Percentiles rank a stretch among this genome's conserved stretches.
Conservation (phyloP, 768 basidiomycete species). For the Lentinula sp. region DNA sequence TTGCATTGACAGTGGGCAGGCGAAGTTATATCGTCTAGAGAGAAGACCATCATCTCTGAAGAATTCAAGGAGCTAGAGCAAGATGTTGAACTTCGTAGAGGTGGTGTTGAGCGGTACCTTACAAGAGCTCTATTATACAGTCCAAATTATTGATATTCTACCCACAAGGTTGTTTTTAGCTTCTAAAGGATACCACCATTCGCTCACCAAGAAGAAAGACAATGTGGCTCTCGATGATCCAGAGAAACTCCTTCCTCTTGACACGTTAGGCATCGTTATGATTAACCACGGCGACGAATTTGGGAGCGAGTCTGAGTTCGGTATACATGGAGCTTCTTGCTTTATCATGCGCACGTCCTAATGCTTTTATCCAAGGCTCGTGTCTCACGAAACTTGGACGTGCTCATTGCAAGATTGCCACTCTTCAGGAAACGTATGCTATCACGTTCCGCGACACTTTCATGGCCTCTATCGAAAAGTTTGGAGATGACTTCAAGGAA, state of each 20-base stretch:
- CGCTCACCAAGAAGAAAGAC: constrained; percentile 71
- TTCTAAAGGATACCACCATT: constrained; percentile 65
- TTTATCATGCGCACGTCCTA: not conserved
- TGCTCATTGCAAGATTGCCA: constrained; percentile 81
- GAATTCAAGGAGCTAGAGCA: constrained; percentile 79
- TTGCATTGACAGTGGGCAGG: constrained; percentile 66
- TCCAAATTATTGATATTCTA: not conserved
- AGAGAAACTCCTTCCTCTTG: constrained; percentile 71
- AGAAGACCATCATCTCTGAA: constrained; percentile 72
- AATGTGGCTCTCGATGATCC: constrained; percentile 53
- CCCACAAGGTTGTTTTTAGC: constrained; percentile 57
- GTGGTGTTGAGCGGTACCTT: constrained; percentile 66
- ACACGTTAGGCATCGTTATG: constrained; percentile 83
- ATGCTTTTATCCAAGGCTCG: constrained; percentile 38
- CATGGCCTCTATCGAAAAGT: constrained; percentile 56
- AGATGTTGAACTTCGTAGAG: constrained; percentile 76
- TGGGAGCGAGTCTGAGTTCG: constrained; percentile 69
- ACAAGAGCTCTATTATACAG: not conserved
- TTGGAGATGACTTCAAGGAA: constrained; percentile 74
- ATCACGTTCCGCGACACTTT: constrained; percentile 71
- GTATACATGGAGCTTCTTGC: constrained; percentile 23
- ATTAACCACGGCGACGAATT: constrained; percentile 80
- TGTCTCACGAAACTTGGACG: constrained; percentile 71
- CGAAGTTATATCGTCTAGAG: constrained; percentile 79
- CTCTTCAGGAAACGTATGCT: constrained; percentile 77